Percentiles rank a stretch among this genome's conserved stretches.
These are phyloP conservation scores for Fusarium agapanthi DNA, from an alignment of 2,329 filamentous ascomycete genomes.

Conservation along the genomic window DNA sequence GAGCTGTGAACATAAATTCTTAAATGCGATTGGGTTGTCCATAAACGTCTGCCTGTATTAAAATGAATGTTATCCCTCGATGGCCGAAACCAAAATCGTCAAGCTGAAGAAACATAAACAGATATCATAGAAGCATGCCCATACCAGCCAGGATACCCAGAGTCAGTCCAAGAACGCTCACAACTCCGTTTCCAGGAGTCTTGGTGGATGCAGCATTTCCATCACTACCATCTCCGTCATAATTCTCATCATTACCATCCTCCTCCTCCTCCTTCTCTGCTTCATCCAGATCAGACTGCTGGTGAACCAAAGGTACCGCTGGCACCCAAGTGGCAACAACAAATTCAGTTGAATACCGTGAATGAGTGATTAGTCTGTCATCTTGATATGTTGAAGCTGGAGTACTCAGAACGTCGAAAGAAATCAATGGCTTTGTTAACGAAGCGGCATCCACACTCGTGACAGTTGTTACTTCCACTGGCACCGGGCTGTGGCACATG, in stretches of 20 bases:
- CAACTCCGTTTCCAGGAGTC: background rate
- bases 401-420: background rate
- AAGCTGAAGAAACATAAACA: background rate
- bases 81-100: background rate
- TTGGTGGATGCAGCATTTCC: background rate
- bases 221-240: background rate
- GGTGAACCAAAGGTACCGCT: background rate
- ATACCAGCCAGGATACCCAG: slow-evolving; percentile 1
- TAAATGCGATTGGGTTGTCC: background rate
- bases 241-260: background rate
- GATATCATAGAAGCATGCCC: slow-evolving; percentile 3
- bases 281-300: background rate
- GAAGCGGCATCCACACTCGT: background rate
- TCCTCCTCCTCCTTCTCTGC: background rate
- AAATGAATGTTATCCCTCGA: background rate
- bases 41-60: background rate
- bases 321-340: slow-evolving; percentile 5
- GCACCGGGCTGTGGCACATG: background rate
- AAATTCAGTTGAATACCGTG: background rate
- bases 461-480: background rate
- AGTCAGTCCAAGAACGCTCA: background rate
- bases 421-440: background rate
- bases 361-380: background rate
- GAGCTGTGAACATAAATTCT: background rate
- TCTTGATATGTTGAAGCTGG: background rate